Base-by-base conservation (phyloP, 257 asterid genomes). In the Catharanthus roseus region DNA sequence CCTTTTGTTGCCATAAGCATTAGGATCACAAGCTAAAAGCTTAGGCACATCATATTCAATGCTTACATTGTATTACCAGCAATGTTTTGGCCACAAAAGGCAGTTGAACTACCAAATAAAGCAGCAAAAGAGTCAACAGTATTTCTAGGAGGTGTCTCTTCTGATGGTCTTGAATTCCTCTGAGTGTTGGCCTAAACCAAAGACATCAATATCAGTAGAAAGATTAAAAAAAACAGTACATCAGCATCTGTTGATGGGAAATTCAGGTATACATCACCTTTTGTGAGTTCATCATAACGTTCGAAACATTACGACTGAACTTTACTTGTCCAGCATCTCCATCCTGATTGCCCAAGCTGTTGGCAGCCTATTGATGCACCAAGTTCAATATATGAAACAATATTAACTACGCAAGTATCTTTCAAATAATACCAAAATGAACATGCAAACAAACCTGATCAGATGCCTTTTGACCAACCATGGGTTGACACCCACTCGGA, bases 401-500 rank as follows among this genome's bases (percentile, higher is more conserved):
- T 12, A 16, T 15, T 31, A 60, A 31, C 12, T 3, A 29, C 3
- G n/a, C 36, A n/a, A 69, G 24, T 33, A 29, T 69, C n/a, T 49
- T 49, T 2, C 38, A 36, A 28, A 6, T 41, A 70, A 70, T 16
- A 45, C 31, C 51, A 10, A 42, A 50, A 65, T 26, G 50, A 49
- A 51, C 67, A 50, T 65, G 67, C 44, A 28, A 38, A 71, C 62
- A 67, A 74, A 88, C 91, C 91, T 85, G 86, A 76, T 78, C 75
- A 34, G 61, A 76, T 67, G 83, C 83, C 69, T 61, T 73, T 68
- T 74, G 84, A 36, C 76, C 77, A 68, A 79, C 63, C 72, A 63
- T 49, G n/a, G 68, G 71, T 68, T 75, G 75, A 53, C 82, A 71
- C 67, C 76, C 69, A 73, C 71, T 82, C 44, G 80, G 81, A 15